Evolutionary conservation across 768 basidiomycete genomes (phyloP), one percentile per base, ranked within the genome.

Genomic region (Tricholoma sp.): DNA sequence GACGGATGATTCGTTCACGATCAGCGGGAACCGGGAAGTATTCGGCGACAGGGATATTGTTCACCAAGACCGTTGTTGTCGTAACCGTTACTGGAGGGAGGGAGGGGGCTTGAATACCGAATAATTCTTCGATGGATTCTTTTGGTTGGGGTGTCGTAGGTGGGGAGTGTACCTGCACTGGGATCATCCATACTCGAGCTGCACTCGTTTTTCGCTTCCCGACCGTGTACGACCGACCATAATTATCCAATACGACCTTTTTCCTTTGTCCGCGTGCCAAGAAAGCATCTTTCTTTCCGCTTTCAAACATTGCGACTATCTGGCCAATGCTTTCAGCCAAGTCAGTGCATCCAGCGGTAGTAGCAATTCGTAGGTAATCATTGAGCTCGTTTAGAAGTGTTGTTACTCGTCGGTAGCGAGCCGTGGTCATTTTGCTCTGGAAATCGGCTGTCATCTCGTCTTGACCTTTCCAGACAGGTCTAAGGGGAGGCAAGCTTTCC

Each of bases 131-230:
- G 11, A 71, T 57, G 55, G 64, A 58, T 39, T 72, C 63, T 12
- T 61, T 56, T 1, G 65, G 55, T 54, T 37, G 64, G 56, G 32
- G 39, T n/a, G 57, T 27, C 35, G 54, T 47, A 24, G 57, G 31
- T 14, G 31, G 39, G 39, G 64, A 43, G 14, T 61, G 54, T 18
- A 59, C 52, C 55, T 78, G 73, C 22, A 82, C 81, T 32, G 86
- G 83, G 59, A 97, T 89, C 76, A 96, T 88, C 95, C 95, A 98
- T 8, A 95, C 94, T 37, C 92, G 82, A 34, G 95, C 94, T 1
- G 87, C 76, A 63, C 90, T 91, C 58, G 92, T 92, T 74, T 98
- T 98, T 62, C 95, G 81, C 71, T 84, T 82, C 37, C 95, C 95
- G 50, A 89, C 67, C 0, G 90, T 90, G 67, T 92, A 91, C n/a